Percentiles rank a stretch among this genome's conserved stretches.
Conservation (phyloP, 1,284 basidiomycete species). For the Naganishia sp. region DNA sequence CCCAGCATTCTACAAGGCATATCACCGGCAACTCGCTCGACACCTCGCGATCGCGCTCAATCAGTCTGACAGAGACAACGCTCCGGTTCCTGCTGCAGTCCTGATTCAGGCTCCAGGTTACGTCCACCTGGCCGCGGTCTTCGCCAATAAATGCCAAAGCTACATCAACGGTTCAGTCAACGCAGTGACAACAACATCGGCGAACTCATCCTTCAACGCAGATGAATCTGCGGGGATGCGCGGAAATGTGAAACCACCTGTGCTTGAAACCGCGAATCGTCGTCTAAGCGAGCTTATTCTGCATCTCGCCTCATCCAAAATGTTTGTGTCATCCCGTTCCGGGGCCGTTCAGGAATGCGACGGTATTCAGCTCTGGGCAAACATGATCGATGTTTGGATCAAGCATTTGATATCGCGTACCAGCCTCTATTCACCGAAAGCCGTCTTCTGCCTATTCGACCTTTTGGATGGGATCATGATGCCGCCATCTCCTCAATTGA, state of each 20-base stretch:
- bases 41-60: conserved; percentile 53
- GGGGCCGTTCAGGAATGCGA: conserved; percentile 48
- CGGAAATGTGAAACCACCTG: conserved; percentile 56
- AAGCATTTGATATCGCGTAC: conserved; percentile 55
- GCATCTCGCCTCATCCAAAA: conserved; percentile 51
- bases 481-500: conserved; percentile 43
- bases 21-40: conserved; percentile 56
- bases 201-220: conserved; percentile 54
- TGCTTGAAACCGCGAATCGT: conserved; percentile 58
- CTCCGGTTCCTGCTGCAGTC: conserved; percentile 46
- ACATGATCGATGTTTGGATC: conserved; percentile 56
- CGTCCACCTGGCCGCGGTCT: conserved; percentile 54
- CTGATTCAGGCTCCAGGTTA: conserved; percentile 57
- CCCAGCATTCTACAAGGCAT: conserved; percentile 59
- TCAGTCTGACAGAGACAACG: conserved; percentile 43
- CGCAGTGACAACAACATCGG: conserved; percentile 54
- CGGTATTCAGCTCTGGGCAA: conserved; percentile 53
- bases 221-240: conserved; percentile 57
- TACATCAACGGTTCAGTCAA: conserved; percentile 56
- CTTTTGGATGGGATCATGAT: conserved; percentile 53
- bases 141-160: conserved; percentile 54
- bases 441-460: conserved; percentile 57
- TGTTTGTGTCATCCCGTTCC: conserved; percentile 41
- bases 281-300: conserved; percentile 56
- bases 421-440: conserved; percentile 57